Percentiles rank a stretch among this genome's conserved stretches.
Conservation (phyloP, 257 asterid genomes). For the Cordia subcordata region DNA sequence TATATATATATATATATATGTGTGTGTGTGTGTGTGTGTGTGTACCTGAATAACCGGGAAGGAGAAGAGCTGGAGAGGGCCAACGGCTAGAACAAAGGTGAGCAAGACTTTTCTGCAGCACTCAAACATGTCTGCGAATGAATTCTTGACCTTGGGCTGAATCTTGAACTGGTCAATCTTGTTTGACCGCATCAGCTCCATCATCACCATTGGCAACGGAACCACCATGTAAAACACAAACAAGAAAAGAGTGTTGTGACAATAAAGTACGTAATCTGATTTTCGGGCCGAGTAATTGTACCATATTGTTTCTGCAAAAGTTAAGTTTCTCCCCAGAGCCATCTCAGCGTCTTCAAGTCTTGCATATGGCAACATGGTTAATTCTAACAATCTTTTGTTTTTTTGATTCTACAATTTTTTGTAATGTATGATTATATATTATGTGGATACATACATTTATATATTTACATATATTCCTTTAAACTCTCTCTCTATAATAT, state of each 20-base stretch:
- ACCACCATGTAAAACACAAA: conserved; percentile 47
- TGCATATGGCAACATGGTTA: conserved; percentile 49
- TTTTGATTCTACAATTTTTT: background rate
- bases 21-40: no score
- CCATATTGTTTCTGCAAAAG: conserved; percentile 56
- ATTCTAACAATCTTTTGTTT: no score
- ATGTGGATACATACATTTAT: no score
- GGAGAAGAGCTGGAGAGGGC: conserved; percentile 59
- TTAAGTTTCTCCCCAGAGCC: conserved; percentile 54
- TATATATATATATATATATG: no score
- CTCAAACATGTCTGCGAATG: conserved; percentile 42
- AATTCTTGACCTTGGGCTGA: conserved; percentile 50
- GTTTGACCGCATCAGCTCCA: conserved; percentile 39
- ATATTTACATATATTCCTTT: no score
- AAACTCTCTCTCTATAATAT: conserved; percentile 34
- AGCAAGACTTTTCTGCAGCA: conserved; percentile 48
- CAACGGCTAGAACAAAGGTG: conserved; percentile 46
- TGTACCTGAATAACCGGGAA: conserved; percentile 60
- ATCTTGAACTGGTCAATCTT: conserved; percentile 47
- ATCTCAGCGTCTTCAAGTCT: conserved; percentile 46
- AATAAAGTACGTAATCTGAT: conserved; percentile 49
- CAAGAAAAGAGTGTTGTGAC: conserved; percentile 61
- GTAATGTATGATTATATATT: background rate
- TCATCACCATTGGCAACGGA: conserved; percentile 49
- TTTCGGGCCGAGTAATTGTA: conserved; percentile 48